Evolutionary conservation across 352 stramenopile genomes (phyloP), one percentile per base, ranked within the genome.

Genomic region (Paralagenidium karlingii): DNA sequence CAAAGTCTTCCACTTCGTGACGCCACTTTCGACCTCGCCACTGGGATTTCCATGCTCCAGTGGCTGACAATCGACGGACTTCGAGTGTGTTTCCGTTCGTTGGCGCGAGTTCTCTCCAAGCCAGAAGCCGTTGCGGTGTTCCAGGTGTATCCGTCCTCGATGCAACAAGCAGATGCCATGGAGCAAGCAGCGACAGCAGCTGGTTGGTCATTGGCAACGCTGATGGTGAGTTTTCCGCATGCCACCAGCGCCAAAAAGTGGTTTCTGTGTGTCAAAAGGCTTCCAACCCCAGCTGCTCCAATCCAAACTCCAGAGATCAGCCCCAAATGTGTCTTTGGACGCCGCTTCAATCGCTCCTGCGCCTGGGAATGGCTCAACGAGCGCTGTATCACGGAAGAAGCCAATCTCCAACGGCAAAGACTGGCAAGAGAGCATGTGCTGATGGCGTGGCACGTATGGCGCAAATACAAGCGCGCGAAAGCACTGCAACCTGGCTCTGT

Each of bases 1-100:
- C 75, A 82, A 33, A 56, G 43, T 13, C 60, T 83, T 9, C 69
- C 75, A 20, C 44, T 89, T 38, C 75, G 75, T 18, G 13, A 24
- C 0, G 48, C 43, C 3, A 30, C 53, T 10, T 65, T 82, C 19
- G 44, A 76, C 34, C 54, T 53, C 24, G 69, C 66, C 30, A 78
- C 86, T 34, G 64, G 69, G 9, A 82, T 89, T 42, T 89, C 75
- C 2, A 89, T 89, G 75, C 48, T 89, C 15, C 75, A 89, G 48
- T 89, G 75, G 75, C 48, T 89, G 32, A 69, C 68, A n/a, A 45
- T 53, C 3, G 49, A 68, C 8, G 71, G 69, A 19, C 39, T 89
- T 8, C 46, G 63, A 22, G 43, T 58, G n/a, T 89, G 70, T 38
- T 82, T 83, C 38, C 50, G 38, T 22, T 80, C 67, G 20, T 38